Evolutionary conservation across 176 grass and related monocot species (phyloP), one percentile per base, ranked within the genome.

Genomic region (Hordeum marinum): DNA sequence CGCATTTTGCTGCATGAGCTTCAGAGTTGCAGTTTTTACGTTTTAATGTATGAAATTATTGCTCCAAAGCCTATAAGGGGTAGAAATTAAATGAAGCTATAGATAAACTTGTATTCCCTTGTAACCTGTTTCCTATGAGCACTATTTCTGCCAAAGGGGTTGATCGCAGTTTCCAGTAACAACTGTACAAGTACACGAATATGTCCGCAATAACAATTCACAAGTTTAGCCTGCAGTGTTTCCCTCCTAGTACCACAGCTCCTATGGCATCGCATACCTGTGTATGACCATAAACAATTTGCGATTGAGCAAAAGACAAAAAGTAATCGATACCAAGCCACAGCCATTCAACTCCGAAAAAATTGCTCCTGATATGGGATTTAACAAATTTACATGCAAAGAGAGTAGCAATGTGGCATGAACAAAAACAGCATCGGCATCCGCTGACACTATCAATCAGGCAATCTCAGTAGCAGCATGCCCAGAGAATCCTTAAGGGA

Each of bases 1-100:
- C 21, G 54, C 11, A 57, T 73, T 81, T 81, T 41, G 41, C 69
- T 87, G 35, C 31, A 82, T 43, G 70, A n/a, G 27, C 52, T 32
- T 21, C 50, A 42, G 59, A 29, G 11, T 68, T 32, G 18, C 36
- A 40, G 6, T 5, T 55, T 85, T 36, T 14, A 50, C 40, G 17
- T 57, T 14, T 39, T 70, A 41, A 41, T 23, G 8, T 67, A 84
- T 7, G 25, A 42, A 40, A 17, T 21, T 68, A 42, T 67, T 76
- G 39, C 26, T 57, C 7, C 36, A 36, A 75, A 35, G 35, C 60
- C 13, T 41, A 17, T 18, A 69, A 23, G 24, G 24, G 12, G 11
- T 78, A 39, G 15, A 3, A 68, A 52, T 76, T 39, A 48, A 68
- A 82, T 67, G 45, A 55, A 57, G 26, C 6, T 58, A 20, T 87